Base-by-base conservation (phyloP, 2,329 filamentous ascomycete species). In the Colletotrichum truncatum region DNA sequence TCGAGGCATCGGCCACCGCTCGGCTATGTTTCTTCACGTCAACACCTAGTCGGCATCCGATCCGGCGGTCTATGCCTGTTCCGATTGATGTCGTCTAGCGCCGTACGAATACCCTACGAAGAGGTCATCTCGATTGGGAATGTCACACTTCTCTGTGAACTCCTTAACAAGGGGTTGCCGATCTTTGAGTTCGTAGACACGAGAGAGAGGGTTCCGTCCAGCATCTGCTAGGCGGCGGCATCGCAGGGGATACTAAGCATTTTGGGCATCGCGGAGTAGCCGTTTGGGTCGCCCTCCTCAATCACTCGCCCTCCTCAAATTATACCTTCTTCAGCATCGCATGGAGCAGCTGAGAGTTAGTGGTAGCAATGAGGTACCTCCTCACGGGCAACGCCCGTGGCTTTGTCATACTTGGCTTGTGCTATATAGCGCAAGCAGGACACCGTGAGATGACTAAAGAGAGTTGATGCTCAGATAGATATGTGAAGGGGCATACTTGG, bases 261-360 rank as follows among this genome's bases (percentile, higher is more conserved):
- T 78, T 90, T 91, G 46, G 92, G 93, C 93, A 97, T 97, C 70
- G 92, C 89, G 4, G 87, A 91, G 82, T 95, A 97, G 32, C 91
- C 92, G 70, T 88, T 85, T 63, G 91, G 90, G 73, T 89, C 89
- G 76, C 93, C 94, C 78, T 97, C 95, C 76, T 97, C 93, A 74
- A 84, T 85, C 94, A 90, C 87, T 97, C 93, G 67, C 87, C 91
- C 72, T 91, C 84, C 74, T 87, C 91, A 78, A 91, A 97, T 79
- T 92, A 87, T 93, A 97, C 97, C 89, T 97, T 97, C 84, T 92
- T 82, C 84, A 97, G 87, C 3, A 89, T 92, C 30, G 93, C 93
- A 82, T 94, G 97, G 38, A 97, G 88, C n/a, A n/a, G n/a, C n/a
- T n/a, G n/a, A n/a, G n/a, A n/a, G n/a, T n/a, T 95, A 39, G 94